Conservation (phyloP, 305 asterid genomes). For the Solanum hybrid region DNA sequence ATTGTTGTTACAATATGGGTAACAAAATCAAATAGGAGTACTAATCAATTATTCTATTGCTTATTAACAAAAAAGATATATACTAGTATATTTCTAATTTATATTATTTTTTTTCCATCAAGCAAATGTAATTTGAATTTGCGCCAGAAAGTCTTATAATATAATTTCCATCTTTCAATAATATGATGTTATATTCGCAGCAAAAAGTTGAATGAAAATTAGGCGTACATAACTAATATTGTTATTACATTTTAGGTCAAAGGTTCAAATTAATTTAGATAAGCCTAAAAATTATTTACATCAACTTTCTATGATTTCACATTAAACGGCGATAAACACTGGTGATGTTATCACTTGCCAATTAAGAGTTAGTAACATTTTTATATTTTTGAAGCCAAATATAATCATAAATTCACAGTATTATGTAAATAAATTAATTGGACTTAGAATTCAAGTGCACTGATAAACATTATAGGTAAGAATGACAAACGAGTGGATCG, state of each 20-base stretch:
- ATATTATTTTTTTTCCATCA: not conserved
- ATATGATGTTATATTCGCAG: not conserved
- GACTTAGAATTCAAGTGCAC: not conserved
- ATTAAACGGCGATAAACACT: not conserved
- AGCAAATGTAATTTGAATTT: not conserved
- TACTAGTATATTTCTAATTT: not conserved
- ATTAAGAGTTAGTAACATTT: not conserved
- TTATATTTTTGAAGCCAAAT: not conserved
- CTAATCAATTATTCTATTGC: not conserved
- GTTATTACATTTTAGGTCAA: not conserved
- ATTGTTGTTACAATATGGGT: not conserved
- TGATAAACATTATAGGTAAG: not conserved
- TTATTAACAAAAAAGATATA: too few species aligned
- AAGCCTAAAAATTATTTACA: slow-evolving; percentile 14
- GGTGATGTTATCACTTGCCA: not conserved
- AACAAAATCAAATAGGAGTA: not conserved
- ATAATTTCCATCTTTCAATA: not conserved
- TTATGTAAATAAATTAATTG: not conserved
- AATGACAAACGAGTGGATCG: not conserved
- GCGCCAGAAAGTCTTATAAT: not conserved
- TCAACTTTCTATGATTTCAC: slow-evolving; percentile 37
- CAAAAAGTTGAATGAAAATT: not conserved
- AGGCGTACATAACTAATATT: not conserved
- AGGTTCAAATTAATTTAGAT: not conserved
- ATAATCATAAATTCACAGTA: not conserved